Percentiles rank a stretch among this genome's conserved stretches.
phyloP scores from a whole-genome alignment of 805 yeast genomes.

The Brettanomyces nanus region DNA sequence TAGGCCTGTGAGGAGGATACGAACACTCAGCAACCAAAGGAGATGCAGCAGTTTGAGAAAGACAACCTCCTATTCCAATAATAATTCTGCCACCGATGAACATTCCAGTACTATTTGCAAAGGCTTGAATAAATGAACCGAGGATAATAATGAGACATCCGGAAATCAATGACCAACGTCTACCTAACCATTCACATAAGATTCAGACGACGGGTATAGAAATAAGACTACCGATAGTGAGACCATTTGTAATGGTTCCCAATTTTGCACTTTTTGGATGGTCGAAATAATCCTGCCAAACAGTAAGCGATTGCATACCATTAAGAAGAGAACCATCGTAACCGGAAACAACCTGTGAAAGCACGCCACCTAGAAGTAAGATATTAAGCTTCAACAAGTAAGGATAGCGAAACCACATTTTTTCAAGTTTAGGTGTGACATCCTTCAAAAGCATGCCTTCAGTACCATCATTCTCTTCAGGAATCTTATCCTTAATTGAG shows the following conservation, averaged over 20 bases:
- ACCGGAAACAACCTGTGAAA: conserved; percentile 33
- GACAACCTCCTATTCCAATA: conserved; percentile 36
- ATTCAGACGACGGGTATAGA: conserved; percentile 19
- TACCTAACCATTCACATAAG: conserved; percentile 45
- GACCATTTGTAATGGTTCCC: conserved; percentile 31
- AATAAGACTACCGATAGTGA: conserved; percentile 29
- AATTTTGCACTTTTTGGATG: conserved; percentile 25
- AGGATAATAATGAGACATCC: conserved; percentile 47
- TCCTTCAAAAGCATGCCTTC: not conserved
- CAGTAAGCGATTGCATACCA: conserved; percentile 33
- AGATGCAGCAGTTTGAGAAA: conserved; percentile 34
- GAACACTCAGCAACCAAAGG: conserved; percentile 45
- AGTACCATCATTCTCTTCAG: too few species aligned
- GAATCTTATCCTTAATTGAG: too few species aligned
- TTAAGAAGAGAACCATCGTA: conserved; percentile 38
- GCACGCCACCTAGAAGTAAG: conserved; percentile 25
- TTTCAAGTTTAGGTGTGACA: not conserved
- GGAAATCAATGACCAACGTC: conserved; percentile 44
- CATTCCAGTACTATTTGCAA: conserved; percentile 28
- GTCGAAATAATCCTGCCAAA: conserved; percentile 30
- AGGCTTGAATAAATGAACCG: conserved; percentile 47
- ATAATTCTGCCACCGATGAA: conserved; percentile 38
- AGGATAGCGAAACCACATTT: not conserved
- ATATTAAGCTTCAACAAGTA: conserved; percentile 30
- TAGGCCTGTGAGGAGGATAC: conserved; percentile 37